A percentile compares a stretch with the other conserved stretches of the same genome.
Evolutionary conservation across 768 basidiomycete species (phyloP).

Genomic region (Lentinula sp.): DNA sequence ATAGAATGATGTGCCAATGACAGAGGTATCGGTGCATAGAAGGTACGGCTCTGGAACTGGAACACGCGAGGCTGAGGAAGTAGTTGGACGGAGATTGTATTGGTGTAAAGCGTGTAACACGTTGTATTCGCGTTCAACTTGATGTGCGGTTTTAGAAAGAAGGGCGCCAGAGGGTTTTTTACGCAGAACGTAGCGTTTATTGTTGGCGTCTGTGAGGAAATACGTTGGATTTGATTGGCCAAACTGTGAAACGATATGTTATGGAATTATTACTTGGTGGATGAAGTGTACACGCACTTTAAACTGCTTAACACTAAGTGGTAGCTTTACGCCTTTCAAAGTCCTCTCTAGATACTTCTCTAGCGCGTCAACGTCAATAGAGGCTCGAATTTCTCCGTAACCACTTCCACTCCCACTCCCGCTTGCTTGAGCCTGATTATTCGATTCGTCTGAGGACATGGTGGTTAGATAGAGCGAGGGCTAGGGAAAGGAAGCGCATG

Average conservation of each 20-base stretch:
- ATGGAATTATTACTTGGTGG: not conserved
- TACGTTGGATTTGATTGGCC: constrained; percentile 97
- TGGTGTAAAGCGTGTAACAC: constrained; percentile 72
- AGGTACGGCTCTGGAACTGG: constrained; percentile 84
- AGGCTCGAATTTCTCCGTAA: constrained; percentile 67
- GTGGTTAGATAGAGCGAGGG: not conserved
- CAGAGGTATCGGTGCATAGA: constrained; percentile 69
- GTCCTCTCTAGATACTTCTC: constrained; percentile 58
- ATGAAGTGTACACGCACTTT: constrained; percentile 45
- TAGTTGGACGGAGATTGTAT: constrained; percentile 59
- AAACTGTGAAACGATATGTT: constrained; percentile 43
- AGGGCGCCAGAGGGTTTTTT: constrained; percentile 90
- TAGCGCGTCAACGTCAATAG: constrained; percentile 57
- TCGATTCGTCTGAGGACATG: not conserved
- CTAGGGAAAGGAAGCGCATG: not conserved
- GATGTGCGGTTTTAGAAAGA: constrained; percentile 87
- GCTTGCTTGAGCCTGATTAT: constrained; percentile 27
- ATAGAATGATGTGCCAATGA: constrained; percentile 91
- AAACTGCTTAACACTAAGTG: constrained; percentile 87
- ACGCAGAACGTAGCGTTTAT: constrained; percentile 73
- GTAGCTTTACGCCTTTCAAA: constrained; percentile 50
- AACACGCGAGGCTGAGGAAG: constrained; percentile 44
- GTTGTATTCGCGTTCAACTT: constrained; percentile 89
- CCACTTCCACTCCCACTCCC: constrained; percentile 70
- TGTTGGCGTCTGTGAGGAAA: constrained; percentile 72